Base-by-base conservation (phyloP, 257 asterid genomes). In the Nicotiana obtusifolia region DNA sequence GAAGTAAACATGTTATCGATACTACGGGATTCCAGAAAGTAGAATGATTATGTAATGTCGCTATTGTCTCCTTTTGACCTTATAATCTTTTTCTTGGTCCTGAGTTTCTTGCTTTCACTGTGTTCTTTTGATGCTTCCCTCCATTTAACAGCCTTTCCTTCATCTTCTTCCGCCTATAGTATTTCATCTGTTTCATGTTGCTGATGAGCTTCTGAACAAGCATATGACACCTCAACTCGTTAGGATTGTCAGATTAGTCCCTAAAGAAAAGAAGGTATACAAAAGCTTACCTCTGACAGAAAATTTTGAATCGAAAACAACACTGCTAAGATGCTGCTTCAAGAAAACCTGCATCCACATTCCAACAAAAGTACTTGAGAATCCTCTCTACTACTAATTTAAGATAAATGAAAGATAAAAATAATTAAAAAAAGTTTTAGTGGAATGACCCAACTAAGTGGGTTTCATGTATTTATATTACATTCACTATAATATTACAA, bases 251-350 rank as follows among this genome's bases (percentile, higher is more conserved):
- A n/a, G n/a, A n/a, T n/a, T n/a, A n/a, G n/a, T n/a, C n/a, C n/a
- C n/a, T n/a, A n/a, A n/a, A n/a, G n/a, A n/a, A n/a, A n/a, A n/a
- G n/a, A n/a, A n/a, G n/a, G n/a, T n/a, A n/a, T n/a, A n/a, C n/a
- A 41, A 60, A 14, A 15, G 56, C 81, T 22, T 19, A 92, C 97
- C 96, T 92, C 90, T 84, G 22, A 22, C 15, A 44, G 60, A 44
- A 54, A 90, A 92, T 83, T 95, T 89, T 66, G 99, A 88, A 91
- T 95, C 94, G 9, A 95, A 90, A 56, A 90, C 97, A 24, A 92
- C 94, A 83, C 80, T 52, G 1, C 82, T 89, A 2, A 95, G 92
- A 82, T 89, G 97, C 87, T 95, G 98, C 94, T 95, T 95, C 79
- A 95, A 87, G 92, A 90, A 95, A 86, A 95, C 97, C 98, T 95